Evolutionary conservation across 2,329 filamentous ascomycete genomes (phyloP).

Genomic region (Colletotrichum salicis): DNA sequence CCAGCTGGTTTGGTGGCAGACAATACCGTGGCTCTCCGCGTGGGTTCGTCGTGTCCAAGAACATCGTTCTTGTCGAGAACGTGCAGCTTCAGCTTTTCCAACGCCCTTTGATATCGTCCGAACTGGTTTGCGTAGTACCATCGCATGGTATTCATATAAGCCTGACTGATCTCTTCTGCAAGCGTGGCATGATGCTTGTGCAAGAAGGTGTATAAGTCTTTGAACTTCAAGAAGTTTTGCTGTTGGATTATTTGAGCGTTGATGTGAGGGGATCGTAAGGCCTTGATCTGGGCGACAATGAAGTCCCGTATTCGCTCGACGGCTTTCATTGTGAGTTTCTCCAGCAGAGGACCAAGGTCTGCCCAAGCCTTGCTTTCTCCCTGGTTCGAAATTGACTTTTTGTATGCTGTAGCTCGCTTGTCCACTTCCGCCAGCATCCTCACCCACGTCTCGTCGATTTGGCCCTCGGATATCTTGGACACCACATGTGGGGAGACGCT

Average conservation of each 20-base stretch:
- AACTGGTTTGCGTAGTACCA: slow-evolving; percentile 98
- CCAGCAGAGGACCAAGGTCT: slow-evolving; percentile 85
- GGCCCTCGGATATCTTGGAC: slow-evolving; percentile 85
- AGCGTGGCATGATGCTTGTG: slow-evolving; percentile 84
- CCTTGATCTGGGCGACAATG: slow-evolving; percentile 93
- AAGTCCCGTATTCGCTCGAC: slow-evolving; percentile 93
- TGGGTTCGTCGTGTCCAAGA: slow-evolving; percentile 80
- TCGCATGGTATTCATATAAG: slow-evolving; percentile 97
- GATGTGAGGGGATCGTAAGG: slow-evolving; percentile 91
- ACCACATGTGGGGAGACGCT: slow-evolving; percentile 88
- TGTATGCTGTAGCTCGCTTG: slow-evolving; percentile 77
- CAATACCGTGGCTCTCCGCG: slow-evolving; percentile 70
- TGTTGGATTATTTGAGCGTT: slow-evolving; percentile 98
- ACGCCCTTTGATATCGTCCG: slow-evolving; percentile 82
- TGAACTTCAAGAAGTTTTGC: slow-evolving; percentile 88
- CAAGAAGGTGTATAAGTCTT: slow-evolving; percentile 87
- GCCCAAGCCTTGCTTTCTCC: slow-evolving; percentile 78
- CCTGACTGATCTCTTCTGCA: slow-evolving; percentile 88
- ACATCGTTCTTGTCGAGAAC: slow-evolving; percentile 84
- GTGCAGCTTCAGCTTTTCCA: slow-evolving; percentile 88
- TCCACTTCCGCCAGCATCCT: slow-evolving; percentile 86
- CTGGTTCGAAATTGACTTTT: slow-evolving; percentile 71
- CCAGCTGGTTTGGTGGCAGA: slow-evolving; percentile 62
- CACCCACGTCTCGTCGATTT: slow-evolving; percentile 90
- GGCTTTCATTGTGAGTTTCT: slow-evolving; percentile 85